These are phyloP conservation scores for Cladophialophora bantiana DNA, from an alignment of 2,329 filamentous ascomycete species.

Conservation along the genomic window DNA sequence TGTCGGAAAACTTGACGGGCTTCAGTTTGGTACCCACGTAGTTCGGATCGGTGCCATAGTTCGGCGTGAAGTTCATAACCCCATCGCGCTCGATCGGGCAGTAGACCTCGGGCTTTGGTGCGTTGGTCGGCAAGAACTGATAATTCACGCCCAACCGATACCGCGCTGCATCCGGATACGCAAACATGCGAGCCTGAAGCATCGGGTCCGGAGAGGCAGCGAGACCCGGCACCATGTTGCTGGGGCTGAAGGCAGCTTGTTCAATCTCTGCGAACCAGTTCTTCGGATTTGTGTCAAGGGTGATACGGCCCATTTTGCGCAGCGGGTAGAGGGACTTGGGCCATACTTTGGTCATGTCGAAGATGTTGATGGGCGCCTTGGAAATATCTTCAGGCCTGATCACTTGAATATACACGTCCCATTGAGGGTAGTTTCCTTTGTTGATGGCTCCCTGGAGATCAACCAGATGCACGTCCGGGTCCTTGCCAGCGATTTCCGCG, in stretches of 20 bases:
- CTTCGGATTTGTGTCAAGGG: constrained; percentile 68
- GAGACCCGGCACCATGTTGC: constrained; percentile 69
- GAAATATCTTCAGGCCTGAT: constrained; percentile 69
- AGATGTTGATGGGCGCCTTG: constrained; percentile 67
- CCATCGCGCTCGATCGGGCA: constrained; percentile 61
- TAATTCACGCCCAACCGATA: constrained; percentile 53
- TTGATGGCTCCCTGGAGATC: constrained; percentile 71
- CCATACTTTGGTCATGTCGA: constrained; percentile 75
- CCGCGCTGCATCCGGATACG: constrained; percentile 63
- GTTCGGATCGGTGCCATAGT: constrained; percentile 67
- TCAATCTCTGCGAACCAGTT: constrained; percentile 74
- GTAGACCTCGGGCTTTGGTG: constrained; percentile 45
- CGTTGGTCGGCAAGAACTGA: constrained; percentile 51
- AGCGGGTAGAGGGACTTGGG: constrained; percentile 66
- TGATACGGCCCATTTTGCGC: constrained; percentile 66
- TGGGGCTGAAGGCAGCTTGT: constrained; percentile 71
- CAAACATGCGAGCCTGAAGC: constrained; percentile 67
- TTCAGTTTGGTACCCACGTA: constrained; percentile 52
- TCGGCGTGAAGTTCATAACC: constrained; percentile 51
- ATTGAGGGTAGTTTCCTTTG: constrained; percentile 66
- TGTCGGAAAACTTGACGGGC: constrained; percentile 41
- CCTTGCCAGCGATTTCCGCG: constrained; percentile 60
- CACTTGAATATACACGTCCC: constrained; percentile 70
- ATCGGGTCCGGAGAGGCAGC: constrained; percentile 69
- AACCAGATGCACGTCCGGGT: constrained; percentile 69